Conservation (phyloP, 768 basidiomycete genomes). For the Mycena haematopus region DNA sequence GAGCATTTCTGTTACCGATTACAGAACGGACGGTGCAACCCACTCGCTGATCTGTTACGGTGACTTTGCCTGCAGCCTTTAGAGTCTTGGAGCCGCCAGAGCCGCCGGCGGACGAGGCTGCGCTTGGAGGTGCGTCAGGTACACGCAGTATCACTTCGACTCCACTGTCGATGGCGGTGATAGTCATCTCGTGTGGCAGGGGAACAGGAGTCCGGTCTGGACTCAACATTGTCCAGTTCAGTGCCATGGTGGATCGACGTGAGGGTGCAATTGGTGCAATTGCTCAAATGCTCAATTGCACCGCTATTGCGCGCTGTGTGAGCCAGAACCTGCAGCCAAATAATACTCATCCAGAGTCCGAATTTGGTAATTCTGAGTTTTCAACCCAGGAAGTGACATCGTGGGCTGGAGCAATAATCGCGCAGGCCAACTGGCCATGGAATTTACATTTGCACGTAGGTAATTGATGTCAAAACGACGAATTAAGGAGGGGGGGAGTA, state of each 20-base stretch:
- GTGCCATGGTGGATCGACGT: conserved; percentile 58
- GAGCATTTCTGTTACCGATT: background rate
- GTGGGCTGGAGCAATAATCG: too few relatives aligned
- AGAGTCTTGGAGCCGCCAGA: conserved; percentile 62
- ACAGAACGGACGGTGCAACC: conserved; percentile 30
- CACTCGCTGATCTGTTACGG: conserved; percentile 79
- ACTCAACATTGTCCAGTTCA: conserved; percentile 80
- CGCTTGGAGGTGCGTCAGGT: conserved; percentile 57
- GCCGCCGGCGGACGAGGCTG: conserved; percentile 50
- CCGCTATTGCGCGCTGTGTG: background rate
- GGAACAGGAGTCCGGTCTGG: conserved; percentile 65
- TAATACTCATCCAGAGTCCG: background rate
- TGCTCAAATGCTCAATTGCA: background rate
- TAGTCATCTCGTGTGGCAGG: conserved; percentile 64
- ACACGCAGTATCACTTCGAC: conserved; percentile 65
- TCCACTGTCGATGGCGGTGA: conserved; percentile 61
- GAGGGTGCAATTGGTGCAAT: background rate
- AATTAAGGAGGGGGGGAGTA: conserved; percentile 15
- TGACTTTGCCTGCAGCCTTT: conserved; percentile 62
- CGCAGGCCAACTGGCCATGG: conserved; percentile 9
- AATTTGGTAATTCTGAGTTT: background rate
- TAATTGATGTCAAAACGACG: background rate
- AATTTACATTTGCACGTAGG: conserved; percentile 14
- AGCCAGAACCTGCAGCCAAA: background rate
- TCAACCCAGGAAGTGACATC: too few relatives aligned